Conservation (phyloP, 2,329 filamentous ascomycete genomes). For the Xylaria sp. region DNA sequence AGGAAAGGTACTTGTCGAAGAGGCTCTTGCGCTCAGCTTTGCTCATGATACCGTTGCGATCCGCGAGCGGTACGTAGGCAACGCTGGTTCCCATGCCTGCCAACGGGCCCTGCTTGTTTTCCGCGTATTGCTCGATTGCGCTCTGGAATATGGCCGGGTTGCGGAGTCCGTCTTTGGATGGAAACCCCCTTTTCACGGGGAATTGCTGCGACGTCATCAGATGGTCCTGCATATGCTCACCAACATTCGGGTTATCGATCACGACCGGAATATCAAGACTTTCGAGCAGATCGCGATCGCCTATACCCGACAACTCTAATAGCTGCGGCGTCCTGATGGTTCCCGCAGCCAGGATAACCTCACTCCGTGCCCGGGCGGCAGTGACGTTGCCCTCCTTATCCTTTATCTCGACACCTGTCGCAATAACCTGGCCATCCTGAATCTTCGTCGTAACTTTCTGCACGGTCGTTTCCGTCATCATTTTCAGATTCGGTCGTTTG, state of each 20-base stretch:
- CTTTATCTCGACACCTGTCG: constrained; percentile 33
- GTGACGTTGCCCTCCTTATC: constrained; percentile 23
- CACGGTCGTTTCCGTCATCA: constrained; percentile 33
- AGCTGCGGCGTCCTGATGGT: constrained; percentile 35
- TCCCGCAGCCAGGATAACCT: constrained; percentile 41
- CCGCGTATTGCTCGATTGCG: constrained; percentile 34
- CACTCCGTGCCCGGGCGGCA: constrained; percentile 22
- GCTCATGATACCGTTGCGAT: constrained; percentile 27
- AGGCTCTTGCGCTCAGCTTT: constrained; percentile 24
- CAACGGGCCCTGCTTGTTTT: constrained; percentile 32
- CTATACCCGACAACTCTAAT: constrained; percentile 36
- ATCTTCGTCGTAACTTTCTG: constrained; percentile 31
- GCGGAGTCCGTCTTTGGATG: constrained; percentile 34
- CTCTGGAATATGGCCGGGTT: constrained; percentile 32
- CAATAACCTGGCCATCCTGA: constrained; percentile 24
- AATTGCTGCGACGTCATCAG: constrained; percentile 34
- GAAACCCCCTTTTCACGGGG: constrained; percentile 37
- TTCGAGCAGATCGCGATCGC: constrained; percentile 36
- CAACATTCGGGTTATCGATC: constrained; percentile 41
- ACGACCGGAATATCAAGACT: constrained; percentile 23
- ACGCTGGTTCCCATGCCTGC: constrained; percentile 37
- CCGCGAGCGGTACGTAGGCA: constrained; percentile 34
- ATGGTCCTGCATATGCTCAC: constrained; percentile 44
- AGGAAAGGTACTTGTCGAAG: constrained; percentile 22
- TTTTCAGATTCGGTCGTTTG: constrained; percentile 32